Evolutionary conservation across 441 rosid genomes (phyloP).

Genomic region (Pelargonium citronellum): DNA sequence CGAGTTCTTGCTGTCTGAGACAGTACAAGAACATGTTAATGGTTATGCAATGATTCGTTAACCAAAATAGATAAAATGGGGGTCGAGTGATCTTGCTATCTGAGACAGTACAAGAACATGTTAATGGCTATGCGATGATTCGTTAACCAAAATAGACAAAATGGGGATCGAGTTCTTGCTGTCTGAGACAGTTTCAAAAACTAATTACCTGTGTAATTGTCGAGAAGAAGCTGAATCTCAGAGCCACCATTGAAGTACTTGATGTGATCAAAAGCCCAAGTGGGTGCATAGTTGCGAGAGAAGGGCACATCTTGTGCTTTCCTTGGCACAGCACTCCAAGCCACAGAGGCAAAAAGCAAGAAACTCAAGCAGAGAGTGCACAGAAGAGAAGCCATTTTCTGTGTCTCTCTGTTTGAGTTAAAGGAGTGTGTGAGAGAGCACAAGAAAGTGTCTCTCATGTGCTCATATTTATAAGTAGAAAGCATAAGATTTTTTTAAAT

Average conservation of each 20-base stretch:
- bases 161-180: background rate
- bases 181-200: background rate
- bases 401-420: background rate
- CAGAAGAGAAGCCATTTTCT: conserved; percentile 36
- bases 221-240: conserved; percentile 24
- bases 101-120: no score
- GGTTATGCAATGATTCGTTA: no score
- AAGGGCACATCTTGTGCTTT: conserved; percentile 18
- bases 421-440: no score
- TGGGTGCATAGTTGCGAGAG: conserved; percentile 22
- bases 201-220: conserved; percentile 22
- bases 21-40: background rate
- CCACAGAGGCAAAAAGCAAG: conserved; percentile 30
- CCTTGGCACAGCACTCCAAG: background rate
- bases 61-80: no score
- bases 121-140: no score
- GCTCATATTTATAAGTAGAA: no score
- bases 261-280: conserved; percentile 30
- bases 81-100: no score
- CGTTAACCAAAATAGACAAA: no score
- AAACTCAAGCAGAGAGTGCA: conserved; percentile 35
- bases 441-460: no score
- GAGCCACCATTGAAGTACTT: conserved; percentile 25
- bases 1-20: background rate
- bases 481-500: no score